phyloP scores from a whole-genome alignment of 2,329 filamentous ascomycete genomes.

The Calonectria ilicicola region DNA sequence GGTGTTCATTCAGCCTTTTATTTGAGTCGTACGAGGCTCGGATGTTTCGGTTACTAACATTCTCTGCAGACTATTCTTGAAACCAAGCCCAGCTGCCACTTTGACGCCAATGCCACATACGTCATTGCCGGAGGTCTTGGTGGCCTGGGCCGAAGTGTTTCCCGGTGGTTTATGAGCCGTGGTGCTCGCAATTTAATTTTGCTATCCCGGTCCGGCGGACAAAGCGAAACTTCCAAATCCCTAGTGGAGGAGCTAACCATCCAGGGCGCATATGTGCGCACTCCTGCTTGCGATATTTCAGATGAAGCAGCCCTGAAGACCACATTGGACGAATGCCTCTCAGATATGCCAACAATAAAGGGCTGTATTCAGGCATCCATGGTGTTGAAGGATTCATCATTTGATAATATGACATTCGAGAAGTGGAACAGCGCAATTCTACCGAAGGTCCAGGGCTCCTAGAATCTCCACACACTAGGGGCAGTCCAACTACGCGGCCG shows the following conservation, averaged over 20 bases:
- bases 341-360: neutral
- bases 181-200: conserved; percentile 46
- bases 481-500: neutral
- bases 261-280: neutral
- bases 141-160: conserved; percentile 33
- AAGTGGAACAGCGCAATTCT: neutral
- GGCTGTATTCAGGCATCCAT: neutral
- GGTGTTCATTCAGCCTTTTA: neutral
- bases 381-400: neutral
- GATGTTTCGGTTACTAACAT: neutral
- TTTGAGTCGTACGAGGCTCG: neutral
- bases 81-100: neutral
- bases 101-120: neutral
- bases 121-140: conserved; percentile 34
- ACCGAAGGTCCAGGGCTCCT: neutral
- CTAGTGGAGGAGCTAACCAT: neutral
- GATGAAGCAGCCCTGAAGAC: neutral
- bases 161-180: conserved; percentile 17
- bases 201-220: conserved; percentile 35
- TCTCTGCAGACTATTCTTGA: neutral
- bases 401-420: neutral
- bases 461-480: neutral
- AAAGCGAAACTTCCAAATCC: neutral
- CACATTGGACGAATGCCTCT: neutral
- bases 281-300: neutral